A percentile compares a stretch with the other conserved stretches of the same genome.
These are phyloP conservation scores for Malassezia furfur DNA, from an alignment of 1,284 basidiomycete genomes.

Conservation along the genomic window DNA sequence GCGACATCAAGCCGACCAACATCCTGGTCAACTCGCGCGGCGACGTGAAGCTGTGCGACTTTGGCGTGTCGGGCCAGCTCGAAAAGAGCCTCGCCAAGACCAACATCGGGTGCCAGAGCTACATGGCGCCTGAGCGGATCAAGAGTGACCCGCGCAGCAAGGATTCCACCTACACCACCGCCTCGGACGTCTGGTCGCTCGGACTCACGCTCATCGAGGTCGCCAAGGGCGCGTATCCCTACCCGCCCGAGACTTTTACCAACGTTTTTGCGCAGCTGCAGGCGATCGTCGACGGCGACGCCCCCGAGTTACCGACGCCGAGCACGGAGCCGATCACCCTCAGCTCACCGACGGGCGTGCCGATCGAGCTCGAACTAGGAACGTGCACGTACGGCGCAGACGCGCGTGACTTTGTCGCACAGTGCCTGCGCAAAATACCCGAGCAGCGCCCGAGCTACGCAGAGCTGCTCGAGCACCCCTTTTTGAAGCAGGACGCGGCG, in stretches of 20 bases:
- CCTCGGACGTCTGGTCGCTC: conserved; percentile 97
- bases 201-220: conserved; percentile 90
- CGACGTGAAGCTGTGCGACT: conserved; percentile 89
- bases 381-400: conserved; percentile 33
- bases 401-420: conserved; percentile 44
- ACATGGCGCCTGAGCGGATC: conserved; percentile 98
- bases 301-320: conserved; percentile 65
- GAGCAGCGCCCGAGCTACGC: conserved; percentile 71
- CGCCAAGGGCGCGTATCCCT: conserved; percentile 82
- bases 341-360: background rate
- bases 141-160: conserved; percentile 83
- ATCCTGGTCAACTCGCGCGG: conserved; percentile 82
- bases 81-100: conserved; percentile 95
- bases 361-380: conserved; percentile 11
- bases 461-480: conserved; percentile 70
- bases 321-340: conserved; percentile 6
- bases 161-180: conserved; percentile 81
- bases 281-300: conserved; percentile 87
- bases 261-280: conserved; percentile 94
- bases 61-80: conserved; percentile 92
- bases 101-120: conserved; percentile 95
- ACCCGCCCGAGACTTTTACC: conserved; percentile 93
- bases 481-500: conserved; percentile 53
- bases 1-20: conserved; percentile 96
- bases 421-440: conserved; percentile 50